Base-by-base conservation (phyloP, 2,329 filamentous ascomycete species). In the Fusarium fracticaudum region DNA sequence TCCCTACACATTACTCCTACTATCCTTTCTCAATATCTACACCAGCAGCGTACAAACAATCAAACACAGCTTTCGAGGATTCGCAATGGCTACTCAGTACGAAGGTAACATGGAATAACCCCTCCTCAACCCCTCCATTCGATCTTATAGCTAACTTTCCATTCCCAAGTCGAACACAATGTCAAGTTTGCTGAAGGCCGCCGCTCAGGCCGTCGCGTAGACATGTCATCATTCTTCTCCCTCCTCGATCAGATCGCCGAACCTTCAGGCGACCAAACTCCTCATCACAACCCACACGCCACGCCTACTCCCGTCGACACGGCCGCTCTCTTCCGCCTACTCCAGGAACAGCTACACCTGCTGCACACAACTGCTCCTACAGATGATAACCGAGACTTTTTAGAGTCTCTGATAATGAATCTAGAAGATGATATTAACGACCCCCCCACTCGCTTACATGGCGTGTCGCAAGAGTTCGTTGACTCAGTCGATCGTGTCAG, bases 201-300 rank as follows among this genome's bases (percentile, higher is more conserved):
- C 31, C 80, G 83, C 57, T 82, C 83, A 66, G 83, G 83, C 55
- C 89, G 90, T 45, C 88, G 88, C 78, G 82, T 89, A 70, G 89
- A 91, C 83, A 92, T 92, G 90, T 87, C 89, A 60, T 88, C 87
- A 70, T 92, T 91, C 83, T 87, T 83, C 76, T 86, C 88, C 63
- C 87, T 89, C 79, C 87, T 91, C 69, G 83, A 87, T 80, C 86
- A 87, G 71, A 84, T 91, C 78, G 81, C 83, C 72, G 79, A 83
- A 60, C 80, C 82, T 65, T 77, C 81, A 40, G 80, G 81, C 58
- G 66, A 78, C 55, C 69, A 79, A 57, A 79, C 80, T 18, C 78
- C 80, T 43, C 84, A 86, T 77, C 84, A 88, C 81, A 89, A 89
- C 83, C 86, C 87, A 18, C 88, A 88, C 81, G 86, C 88, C 10